Base-by-base conservation (phyloP, 2,329 filamentous ascomycete genomes). In the Atkinsonella texensis region DNA sequence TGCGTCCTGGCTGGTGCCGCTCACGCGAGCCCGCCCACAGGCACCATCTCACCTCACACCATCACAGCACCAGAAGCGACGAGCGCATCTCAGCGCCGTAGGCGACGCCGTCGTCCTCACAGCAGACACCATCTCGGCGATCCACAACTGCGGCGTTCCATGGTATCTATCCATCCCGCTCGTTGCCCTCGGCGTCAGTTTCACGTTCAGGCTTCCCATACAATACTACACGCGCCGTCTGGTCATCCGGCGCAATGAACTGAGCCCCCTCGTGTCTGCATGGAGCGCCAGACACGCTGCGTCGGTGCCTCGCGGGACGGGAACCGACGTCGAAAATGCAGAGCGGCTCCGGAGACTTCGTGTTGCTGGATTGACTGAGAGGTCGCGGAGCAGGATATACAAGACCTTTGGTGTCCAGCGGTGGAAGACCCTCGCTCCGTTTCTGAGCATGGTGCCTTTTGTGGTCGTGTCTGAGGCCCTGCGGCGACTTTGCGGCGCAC, bases 131-230 rank as follows among this genome's bases (percentile, higher is more conserved):
- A 68, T 81, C 48, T 60, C 69, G 38, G 64, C 63, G 45, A 50
- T 74, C 10, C 77, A 81, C 58, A 52, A 59, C 46, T 66, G 68
- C 23, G 69, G 71, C 39, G 60, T 74, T 1, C 76, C 77, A 1
- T 81, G 78, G 78, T 79, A 68, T 56, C 56, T 79, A 33, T 68
- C 71, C 31, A 76, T 81, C 46, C 76, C 78, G 4, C 65, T 76
- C n/a, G 64, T 76, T 13, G 74, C 75, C 7, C 54, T 79, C 2
- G 61, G 65, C 45, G 63, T 79, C 58, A 74, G 69, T 61, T 58
- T 71, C 40, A 52, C 69, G 46, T 58, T 74, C 53, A 69, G 77
- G 13, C 60, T 78, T 4, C 78, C 78, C 6, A 64, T 74, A 7
- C 68, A 66, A 38, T 56, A 70, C 52, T 73, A 78, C 59, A 68